Evolutionary conservation across 2,329 filamentous ascomycete species (phyloP).

Genomic region (Apiospora koreana): DNA sequence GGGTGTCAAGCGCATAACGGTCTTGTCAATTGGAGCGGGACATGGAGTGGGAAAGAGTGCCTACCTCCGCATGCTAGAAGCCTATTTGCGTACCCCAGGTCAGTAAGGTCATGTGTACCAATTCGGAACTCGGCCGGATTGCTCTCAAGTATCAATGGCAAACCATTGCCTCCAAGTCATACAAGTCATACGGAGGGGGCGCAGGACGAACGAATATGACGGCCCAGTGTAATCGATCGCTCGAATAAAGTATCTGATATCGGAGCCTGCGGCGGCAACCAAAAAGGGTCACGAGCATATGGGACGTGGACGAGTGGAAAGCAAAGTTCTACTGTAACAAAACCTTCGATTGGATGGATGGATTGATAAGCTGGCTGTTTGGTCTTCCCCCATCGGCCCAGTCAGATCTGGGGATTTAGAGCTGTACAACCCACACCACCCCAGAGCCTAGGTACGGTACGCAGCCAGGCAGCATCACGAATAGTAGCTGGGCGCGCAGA

Average conservation of each 20-base stretch:
- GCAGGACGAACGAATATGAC: neutral
- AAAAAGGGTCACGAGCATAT: conserved; percentile 4
- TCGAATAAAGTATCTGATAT: neutral
- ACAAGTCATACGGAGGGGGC: neutral
- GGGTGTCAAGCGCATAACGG: too few relatives aligned
- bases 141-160: neutral
- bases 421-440: neutral
- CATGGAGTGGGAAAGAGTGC: neutral
- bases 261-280: neutral
- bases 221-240: neutral
- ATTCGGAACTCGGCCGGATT: neutral
- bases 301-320: neutral
- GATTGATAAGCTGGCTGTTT: neutral
- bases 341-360: neutral
- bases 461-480: too few relatives aligned
- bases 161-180: neutral
- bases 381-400: neutral
- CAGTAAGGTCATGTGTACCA: conserved; percentile 3
- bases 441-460: too few relatives aligned
- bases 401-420: neutral
- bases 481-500: neutral
- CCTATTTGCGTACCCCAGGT: neutral
- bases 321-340: neutral
- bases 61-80: neutral
- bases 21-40: neutral